Evolutionary conservation across 768 basidiomycete genomes (phyloP), one percentile per base, ranked within the genome.

Genomic region (Tulasnella sp.): DNA sequence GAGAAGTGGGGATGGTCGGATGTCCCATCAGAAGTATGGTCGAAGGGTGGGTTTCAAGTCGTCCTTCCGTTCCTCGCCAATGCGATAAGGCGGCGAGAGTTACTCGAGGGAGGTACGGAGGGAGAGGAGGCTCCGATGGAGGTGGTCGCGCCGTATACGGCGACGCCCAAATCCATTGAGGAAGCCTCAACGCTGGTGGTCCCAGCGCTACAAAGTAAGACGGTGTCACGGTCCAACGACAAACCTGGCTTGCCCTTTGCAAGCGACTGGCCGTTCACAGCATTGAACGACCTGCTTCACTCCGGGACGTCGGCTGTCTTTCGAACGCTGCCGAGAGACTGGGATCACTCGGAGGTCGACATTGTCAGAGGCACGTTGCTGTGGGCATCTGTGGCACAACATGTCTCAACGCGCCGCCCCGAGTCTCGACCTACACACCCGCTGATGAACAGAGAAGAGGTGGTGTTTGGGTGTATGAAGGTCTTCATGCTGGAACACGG

Each of bases 401-500:
- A 21, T 10, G 62, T 66, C 15, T 67, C 66, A 9, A 76, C 76
- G 65, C 73, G 74, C 1, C 70, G 82, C 34, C 62, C 56, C 0
- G 34, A 38, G 15, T 61, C 65, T 22, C 77, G 79, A 12, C 66
- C 73, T 7, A n/a, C 49, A 22, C 12, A 24, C 30, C 50, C 59
- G n/a, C 34, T 24, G 12, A 68, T 82, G 66, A 73, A 70, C 17
- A 73, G 78, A 45, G 80, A 81, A 53, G 80, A 84, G 62, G 71
- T 77, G 1, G 74, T 86, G 3, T 85, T 92, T 64, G 79, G 77
- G 19, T 85, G 91, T 63, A 93, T 96, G 89, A 89, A 88, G 63
- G 81, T 96, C 15, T 92, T 91, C 71, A 93, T 96, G 92, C 80
- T 98, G 27, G 93, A 98, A 69, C 88, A 94, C 67, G 89, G 80